Conservation (phyloP, 1,284 basidiomycete species). For the Polyporus tsugae region DNA sequence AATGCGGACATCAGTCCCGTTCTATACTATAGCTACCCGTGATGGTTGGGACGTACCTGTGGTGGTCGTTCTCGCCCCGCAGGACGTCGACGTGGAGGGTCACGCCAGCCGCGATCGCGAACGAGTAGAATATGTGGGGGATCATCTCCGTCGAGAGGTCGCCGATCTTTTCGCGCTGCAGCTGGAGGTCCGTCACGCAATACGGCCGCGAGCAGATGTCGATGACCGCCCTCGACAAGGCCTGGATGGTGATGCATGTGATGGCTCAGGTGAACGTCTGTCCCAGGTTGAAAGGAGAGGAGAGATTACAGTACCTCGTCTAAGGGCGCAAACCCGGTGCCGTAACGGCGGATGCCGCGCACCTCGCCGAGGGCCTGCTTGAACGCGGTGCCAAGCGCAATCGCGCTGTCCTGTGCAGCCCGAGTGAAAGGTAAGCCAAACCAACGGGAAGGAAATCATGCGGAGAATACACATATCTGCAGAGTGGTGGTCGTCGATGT, state of each 20-base stretch:
- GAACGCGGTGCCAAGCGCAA: constrained; percentile 94
- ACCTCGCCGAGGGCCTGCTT: constrained; percentile 96
- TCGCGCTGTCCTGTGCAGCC: constrained; percentile 85
- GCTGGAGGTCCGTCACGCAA: constrained; percentile 90
- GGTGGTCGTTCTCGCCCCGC: constrained; percentile 97
- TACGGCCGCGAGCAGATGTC: constrained; percentile 98
- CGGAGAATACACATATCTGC: constrained; percentile 79
- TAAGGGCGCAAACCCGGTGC: constrained; percentile 95
- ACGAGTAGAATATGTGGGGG: constrained; percentile 93
- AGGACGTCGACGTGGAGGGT: constrained; percentile 95
- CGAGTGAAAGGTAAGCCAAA: constrained; percentile 25
- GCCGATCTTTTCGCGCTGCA: constrained; percentile 96
- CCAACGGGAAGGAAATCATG: constrained; percentile 19
- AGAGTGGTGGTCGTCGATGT: constrained; percentile 99
- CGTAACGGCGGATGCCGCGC: constrained; percentile 94
- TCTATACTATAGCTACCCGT: too few species aligned
- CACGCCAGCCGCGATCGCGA: constrained; percentile 90
- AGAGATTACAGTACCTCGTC: constrained; percentile 76
- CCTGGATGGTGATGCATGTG: constrained; percentile 53
- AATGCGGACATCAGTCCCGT: not conserved
- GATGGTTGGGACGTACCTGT: constrained; percentile 68
- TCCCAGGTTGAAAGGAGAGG: constrained; percentile 31
- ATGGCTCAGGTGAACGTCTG: not conserved
- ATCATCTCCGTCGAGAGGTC: constrained; percentile 98
- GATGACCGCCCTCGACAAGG: constrained; percentile 93